Evolutionary conservation across 805 yeast species (phyloP).

Genomic region (Maudiozyma serrabonitensis): DNA sequence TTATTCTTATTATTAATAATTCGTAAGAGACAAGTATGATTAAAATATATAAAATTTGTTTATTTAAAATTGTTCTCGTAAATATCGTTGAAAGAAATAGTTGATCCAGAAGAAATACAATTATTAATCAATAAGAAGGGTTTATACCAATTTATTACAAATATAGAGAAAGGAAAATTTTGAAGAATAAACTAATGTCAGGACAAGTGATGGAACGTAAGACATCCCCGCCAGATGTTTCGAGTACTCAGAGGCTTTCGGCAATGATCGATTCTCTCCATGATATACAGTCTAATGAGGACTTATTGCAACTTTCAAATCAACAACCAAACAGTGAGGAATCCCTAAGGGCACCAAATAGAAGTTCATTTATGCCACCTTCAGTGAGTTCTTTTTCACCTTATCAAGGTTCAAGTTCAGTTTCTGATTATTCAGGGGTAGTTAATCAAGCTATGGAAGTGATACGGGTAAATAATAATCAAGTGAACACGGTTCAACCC

Average conservation of each 20-base stretch:
- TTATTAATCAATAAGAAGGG: no score
- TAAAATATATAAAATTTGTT: no score
- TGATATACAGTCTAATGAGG: background rate
- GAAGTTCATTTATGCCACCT: background rate
- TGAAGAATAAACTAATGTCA: no score
- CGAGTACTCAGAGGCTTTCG: conserved; percentile 21
- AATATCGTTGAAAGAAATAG: background rate
- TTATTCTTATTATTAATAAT: no score
- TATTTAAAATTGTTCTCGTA: no score
- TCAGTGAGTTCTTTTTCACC: conserved; percentile 1
- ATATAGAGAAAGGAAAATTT: background rate
- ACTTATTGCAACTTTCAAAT: background rate
- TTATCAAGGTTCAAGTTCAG: conserved; percentile 11
- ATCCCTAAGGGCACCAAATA: background rate
- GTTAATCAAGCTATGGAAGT: conserved; percentile 24
- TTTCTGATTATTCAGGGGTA: conserved; percentile 26
- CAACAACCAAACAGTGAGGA: background rate
- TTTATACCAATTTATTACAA: no score
- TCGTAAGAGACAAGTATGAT: no score
- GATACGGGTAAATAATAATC: background rate
- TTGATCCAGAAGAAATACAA: no score
- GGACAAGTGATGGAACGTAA: conserved; percentile 5
- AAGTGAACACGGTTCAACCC: background rate
- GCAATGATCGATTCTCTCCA: conserved; percentile 23
- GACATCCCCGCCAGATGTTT: conserved; percentile 4